phyloP scores from a whole-genome alignment of 805 yeast species.

The Metschnikowia bowlesiae region DNA sequence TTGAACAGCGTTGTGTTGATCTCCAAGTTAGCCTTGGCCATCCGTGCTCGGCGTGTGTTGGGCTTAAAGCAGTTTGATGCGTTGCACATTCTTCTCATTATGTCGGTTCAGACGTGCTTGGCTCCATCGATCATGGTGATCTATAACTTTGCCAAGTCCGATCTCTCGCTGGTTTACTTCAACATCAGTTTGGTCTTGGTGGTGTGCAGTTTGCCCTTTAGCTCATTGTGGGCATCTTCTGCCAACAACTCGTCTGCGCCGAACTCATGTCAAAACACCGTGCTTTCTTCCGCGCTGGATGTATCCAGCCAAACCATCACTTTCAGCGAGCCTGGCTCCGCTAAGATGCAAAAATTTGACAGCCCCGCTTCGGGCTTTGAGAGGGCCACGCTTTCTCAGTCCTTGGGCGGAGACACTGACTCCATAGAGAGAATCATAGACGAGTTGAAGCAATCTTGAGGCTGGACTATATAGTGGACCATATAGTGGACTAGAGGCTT shows the following conservation, averaged over 20 bases:
- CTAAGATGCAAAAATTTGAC: constrained; percentile 6
- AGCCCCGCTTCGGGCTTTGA: constrained; percentile 10
- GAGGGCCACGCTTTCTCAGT: constrained; percentile 8
- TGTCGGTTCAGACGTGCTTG: constrained; percentile 77
- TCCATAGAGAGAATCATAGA: constrained; percentile 13
- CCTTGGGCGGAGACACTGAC: constrained; percentile 9
- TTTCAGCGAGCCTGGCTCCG: constrained; percentile 1
- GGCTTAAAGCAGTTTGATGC: constrained; percentile 83
- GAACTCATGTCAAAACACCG: constrained; percentile 15
- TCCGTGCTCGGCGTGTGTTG: constrained; percentile 64
- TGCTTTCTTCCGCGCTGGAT: constrained; percentile 9
- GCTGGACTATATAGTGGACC: no score
- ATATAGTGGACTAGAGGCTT: no score
- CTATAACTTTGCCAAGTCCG: constrained; percentile 37
- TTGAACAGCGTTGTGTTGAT: constrained; percentile 57
- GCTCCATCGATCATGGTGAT: constrained; percentile 71
- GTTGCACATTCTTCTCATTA: constrained; percentile 73
- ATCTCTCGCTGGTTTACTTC: constrained; percentile 34
- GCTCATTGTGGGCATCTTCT: constrained; percentile 85
- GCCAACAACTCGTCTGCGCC: constrained; percentile 43
- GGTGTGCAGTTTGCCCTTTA: constrained; percentile 70
- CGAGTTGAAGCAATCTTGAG: constrained; percentile 7
- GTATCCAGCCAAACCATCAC: constrained; percentile 4
- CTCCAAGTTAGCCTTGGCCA: constrained; percentile 63
- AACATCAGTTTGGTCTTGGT: constrained; percentile 59